Evolutionary conservation across 164 flowering plant species (phyloP).

Genomic region (Litsea cubeba): DNA sequence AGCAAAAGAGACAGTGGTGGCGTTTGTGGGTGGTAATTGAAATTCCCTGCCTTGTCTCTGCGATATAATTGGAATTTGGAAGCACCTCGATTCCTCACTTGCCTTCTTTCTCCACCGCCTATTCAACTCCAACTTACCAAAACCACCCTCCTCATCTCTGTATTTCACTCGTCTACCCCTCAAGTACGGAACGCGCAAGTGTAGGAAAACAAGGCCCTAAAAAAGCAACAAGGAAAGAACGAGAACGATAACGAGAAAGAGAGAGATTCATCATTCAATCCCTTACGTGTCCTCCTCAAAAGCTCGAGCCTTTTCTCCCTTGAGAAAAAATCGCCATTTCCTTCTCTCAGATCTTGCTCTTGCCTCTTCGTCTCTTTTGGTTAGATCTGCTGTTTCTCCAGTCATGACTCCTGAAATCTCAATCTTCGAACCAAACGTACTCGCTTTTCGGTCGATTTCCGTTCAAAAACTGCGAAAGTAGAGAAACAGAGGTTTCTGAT

Average conservation of each 20-base stretch:
- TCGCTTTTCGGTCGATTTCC: neutral
- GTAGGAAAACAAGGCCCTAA: neutral
- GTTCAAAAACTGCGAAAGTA: too few species aligned
- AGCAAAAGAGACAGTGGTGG: too few species aligned
- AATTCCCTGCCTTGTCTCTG: too few species aligned
- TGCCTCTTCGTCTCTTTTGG: neutral
- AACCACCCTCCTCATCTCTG: too few species aligned
- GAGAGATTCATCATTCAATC: neutral
- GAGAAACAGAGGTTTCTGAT: too few species aligned
- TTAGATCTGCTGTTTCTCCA: conserved; percentile 7
- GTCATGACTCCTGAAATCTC: conserved; percentile 5
- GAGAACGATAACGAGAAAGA: neutral
- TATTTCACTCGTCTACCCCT: too few species aligned
- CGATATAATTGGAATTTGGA: too few species aligned
- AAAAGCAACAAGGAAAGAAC: neutral
- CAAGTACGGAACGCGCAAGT: neutral
- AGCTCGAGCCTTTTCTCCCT: neutral
- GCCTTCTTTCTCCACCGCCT: too few species aligned
- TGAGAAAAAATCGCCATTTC: too few species aligned
- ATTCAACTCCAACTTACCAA: too few species aligned
- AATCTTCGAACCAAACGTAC: neutral
- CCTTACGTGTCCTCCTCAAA: neutral
- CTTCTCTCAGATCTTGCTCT: neutral
- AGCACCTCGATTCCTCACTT: too few species aligned
- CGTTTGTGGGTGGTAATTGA: too few species aligned